Evolutionary conservation across 352 stramenopile genomes (phyloP).

Genomic region (Phytophthora brassicae): DNA sequence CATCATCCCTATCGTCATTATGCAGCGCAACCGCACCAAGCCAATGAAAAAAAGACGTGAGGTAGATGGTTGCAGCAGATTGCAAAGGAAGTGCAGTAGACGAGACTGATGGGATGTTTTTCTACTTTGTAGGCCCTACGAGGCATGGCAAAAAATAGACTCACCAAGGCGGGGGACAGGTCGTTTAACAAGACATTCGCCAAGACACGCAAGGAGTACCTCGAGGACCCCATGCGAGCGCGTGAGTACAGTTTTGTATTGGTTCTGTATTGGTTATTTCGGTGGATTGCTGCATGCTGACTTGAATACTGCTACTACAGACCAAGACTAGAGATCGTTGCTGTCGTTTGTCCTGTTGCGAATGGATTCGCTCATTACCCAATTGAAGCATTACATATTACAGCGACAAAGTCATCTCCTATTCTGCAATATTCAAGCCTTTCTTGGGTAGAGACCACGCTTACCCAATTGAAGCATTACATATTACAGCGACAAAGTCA

Average conservation of each 20-base stretch:
- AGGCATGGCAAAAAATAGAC: constrained; percentile 78
- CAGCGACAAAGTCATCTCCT: too few species aligned
- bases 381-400: constrained; percentile 9
- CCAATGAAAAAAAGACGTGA: constrained; percentile 74
- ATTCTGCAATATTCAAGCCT: too few species aligned
- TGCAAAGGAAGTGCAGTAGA: neutral
- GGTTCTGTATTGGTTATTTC: neutral
- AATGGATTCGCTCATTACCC: neutral
- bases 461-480: constrained; percentile 2
- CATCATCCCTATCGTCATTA: constrained; percentile 64
- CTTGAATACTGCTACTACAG: constrained; percentile 9
- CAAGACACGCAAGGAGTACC: constrained; percentile 52
- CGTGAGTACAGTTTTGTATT: constrained; percentile 21
- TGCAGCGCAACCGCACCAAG: constrained; percentile 76
- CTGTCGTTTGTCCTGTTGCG: constrained; percentile 7
- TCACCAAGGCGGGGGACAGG: constrained; percentile 51
- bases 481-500: too few species aligned
- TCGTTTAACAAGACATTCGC: constrained; percentile 49
- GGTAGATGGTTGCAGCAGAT: constrained; percentile 37
- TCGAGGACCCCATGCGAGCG: constrained; percentile 42
- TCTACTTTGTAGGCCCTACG: constrained; percentile 42
- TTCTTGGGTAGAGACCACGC: too few species aligned
- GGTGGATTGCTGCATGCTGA: constrained; percentile 4
- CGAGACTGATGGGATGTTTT: constrained; percentile 2
- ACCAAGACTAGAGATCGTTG: constrained; percentile 30